These are phyloP conservation scores for Seiridium unicorne DNA, from an alignment of 2,329 filamentous ascomycete species.

Conservation along the genomic window DNA sequence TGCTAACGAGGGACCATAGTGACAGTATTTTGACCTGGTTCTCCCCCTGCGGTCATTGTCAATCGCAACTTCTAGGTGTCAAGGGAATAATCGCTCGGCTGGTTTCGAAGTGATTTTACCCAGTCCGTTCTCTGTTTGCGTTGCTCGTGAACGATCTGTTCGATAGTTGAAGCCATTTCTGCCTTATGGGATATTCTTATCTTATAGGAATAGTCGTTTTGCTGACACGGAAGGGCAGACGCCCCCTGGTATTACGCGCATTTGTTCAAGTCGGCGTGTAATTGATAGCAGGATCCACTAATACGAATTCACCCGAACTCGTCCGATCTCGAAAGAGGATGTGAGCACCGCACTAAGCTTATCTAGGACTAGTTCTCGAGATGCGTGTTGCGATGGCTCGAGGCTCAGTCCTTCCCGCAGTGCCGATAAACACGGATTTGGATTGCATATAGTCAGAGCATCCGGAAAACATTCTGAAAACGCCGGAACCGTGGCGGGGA, in stretches of 20 bases:
- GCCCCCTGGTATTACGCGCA: too few species aligned
- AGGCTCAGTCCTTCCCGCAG: not conserved
- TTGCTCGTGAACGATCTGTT: too few species aligned
- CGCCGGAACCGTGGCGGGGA: not conserved
- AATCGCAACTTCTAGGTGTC: not conserved
- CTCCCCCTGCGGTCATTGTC: not conserved
- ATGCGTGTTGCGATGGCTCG: not conserved
- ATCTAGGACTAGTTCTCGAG: not conserved
- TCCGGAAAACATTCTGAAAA: too few species aligned
- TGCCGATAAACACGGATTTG: not conserved
- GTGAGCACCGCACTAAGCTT: not conserved
- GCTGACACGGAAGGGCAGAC: too few species aligned
- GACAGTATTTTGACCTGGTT: conserved; percentile 30
- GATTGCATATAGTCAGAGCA: too few species aligned
- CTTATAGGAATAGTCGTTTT: too few species aligned
- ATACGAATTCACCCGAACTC: not conserved
- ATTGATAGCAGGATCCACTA: not conserved
- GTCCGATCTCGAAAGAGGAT: not conserved
- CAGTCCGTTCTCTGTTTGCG: too few species aligned
- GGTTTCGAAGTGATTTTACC: too few species aligned
- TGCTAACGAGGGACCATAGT: conserved; percentile 43
- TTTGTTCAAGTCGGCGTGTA: too few species aligned
- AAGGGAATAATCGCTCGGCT: not conserved
- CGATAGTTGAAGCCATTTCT: too few species aligned
- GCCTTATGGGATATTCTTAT: too few species aligned